These are phyloP conservation scores for Rhodotorula sp. DNA, from an alignment of 1,284 basidiomycete species.

Conservation along the genomic window DNA sequence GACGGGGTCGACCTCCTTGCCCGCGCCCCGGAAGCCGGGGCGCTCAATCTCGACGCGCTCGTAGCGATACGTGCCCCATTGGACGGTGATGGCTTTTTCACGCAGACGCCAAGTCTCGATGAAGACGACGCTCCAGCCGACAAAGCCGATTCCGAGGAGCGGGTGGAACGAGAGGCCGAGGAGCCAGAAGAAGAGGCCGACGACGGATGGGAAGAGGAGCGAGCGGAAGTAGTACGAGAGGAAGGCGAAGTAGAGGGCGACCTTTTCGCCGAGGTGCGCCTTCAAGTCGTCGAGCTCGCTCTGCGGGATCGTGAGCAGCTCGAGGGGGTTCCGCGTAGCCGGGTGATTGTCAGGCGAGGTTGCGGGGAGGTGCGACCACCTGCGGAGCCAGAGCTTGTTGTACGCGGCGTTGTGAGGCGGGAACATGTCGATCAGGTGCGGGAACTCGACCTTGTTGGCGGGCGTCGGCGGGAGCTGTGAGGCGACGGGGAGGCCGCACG, in stretches of 20 bases:
- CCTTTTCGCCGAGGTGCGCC: constrained; percentile 74
- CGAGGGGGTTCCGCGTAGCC: constrained; percentile 15
- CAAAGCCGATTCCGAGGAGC: constrained; percentile 70
- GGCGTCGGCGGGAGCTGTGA: constrained; percentile 13
- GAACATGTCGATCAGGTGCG: constrained; percentile 73
- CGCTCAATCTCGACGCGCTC: constrained; percentile 74
- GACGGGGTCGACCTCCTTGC: constrained; percentile 35
- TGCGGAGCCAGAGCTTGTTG: constrained; percentile 68
- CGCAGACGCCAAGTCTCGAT: constrained; percentile 85
- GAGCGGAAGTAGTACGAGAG: constrained; percentile 67
- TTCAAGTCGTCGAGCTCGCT: constrained; percentile 62
- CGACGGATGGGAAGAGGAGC: constrained; percentile 46
- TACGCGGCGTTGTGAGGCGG: constrained; percentile 74
- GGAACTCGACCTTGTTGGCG: constrained; percentile 57
- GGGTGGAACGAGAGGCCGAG: constrained; percentile 63
- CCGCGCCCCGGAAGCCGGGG: constrained; percentile 58
- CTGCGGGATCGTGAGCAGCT: constrained; percentile 51
- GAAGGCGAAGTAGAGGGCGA: constrained; percentile 90
- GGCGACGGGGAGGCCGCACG: constrained; percentile 25
- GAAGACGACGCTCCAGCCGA: constrained; percentile 78
- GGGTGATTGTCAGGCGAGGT: constrained; percentile 51
- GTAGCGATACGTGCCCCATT: constrained; percentile 74
- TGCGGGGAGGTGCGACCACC: constrained; percentile 61
- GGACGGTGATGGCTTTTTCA: constrained; percentile 73
- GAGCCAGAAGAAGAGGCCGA: constrained; percentile 56